Percentiles rank a stretch among this genome's conserved stretches.
phyloP scores from a whole-genome alignment of 2,329 filamentous ascomycete species.

The Colletotrichum agaves region DNA sequence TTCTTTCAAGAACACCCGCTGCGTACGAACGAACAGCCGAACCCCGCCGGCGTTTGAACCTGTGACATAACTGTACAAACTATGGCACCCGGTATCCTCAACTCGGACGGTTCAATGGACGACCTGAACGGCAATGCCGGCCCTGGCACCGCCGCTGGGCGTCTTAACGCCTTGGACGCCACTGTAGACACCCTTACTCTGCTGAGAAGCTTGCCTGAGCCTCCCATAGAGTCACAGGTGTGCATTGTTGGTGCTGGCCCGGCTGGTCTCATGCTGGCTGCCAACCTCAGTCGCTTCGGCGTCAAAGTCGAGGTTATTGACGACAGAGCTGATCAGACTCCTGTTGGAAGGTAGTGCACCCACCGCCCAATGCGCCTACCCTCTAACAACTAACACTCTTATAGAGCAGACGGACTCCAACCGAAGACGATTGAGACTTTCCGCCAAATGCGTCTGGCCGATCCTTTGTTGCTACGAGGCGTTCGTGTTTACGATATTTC shows the following conservation, averaged over 20 bases:
- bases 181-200: constrained; percentile 59
- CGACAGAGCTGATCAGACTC: constrained; percentile 74
- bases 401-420: constrained; percentile 76
- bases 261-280: constrained; percentile 65
- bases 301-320: constrained; percentile 75
- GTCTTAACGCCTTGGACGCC: constrained; percentile 47
- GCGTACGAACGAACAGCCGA: constrained; percentile 1
- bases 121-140: constrained; percentile 39
- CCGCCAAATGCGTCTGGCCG: constrained; percentile 78
- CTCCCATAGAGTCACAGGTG: constrained; percentile 58
- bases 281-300: constrained; percentile 71
- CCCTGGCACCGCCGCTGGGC: constrained; percentile 33
- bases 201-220: constrained; percentile 59
- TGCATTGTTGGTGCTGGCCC: constrained; percentile 67
- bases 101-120: constrained; percentile 46
- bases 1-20: not conserved
- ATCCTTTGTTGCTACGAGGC: constrained; percentile 72
- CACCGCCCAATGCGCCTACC: not conserved
- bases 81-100: constrained; percentile 51
- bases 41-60: constrained; percentile 18
- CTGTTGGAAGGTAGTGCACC: constrained; percentile 63
- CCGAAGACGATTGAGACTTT: constrained; percentile 84
- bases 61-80: constrained; percentile 27
- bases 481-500: constrained; percentile 79
- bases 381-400: constrained; percentile 14